phyloP scores from a whole-genome alignment of 768 basidiomycete genomes.

The Collybiopsis luxurians region DNA sequence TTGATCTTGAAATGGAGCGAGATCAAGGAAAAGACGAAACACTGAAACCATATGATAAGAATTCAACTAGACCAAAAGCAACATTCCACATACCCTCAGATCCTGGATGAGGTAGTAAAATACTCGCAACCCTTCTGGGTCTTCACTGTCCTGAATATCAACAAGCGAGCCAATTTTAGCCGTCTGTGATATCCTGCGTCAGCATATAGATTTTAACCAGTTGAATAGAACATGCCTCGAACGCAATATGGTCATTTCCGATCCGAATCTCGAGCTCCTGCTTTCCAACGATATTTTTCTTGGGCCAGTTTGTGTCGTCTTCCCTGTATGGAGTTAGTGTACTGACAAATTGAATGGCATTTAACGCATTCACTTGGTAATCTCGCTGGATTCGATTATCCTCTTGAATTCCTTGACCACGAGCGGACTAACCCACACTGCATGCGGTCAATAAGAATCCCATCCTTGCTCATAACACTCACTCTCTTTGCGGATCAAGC shows the following conservation, averaged over 20 bases:
- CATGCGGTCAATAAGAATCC: background rate
- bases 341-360: background rate
- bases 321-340: conserved; percentile 54
- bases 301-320: conserved; percentile 98
- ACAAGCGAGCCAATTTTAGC: conserved; percentile 97
- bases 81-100: conserved; percentile 63
- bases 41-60: conserved; percentile 46
- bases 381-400: conserved; percentile 90
- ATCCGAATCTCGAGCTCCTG: conserved; percentile 96
- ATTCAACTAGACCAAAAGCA: background rate
- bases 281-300: conserved; percentile 98
- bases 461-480: conserved; percentile 28
- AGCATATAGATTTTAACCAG: background rate
- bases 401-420: conserved; percentile 94
- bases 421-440: conserved; percentile 94
- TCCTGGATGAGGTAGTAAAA: conserved; percentile 99
- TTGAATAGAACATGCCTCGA: conserved; percentile 70
- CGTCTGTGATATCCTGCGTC: conserved; percentile 52
- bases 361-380: conserved; percentile 70
- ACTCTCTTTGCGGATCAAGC: conserved; percentile 99
- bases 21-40: conserved; percentile 96
- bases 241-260: conserved; percentile 94
- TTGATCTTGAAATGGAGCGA: conserved; percentile 99
- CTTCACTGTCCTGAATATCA: conserved; percentile 95
- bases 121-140: conserved; percentile 95